Evolutionary conservation across 805 yeast genomes (phyloP), one percentile per base, ranked within the genome.

Genomic region (Metschnikowia baotianmanensis): DNA sequence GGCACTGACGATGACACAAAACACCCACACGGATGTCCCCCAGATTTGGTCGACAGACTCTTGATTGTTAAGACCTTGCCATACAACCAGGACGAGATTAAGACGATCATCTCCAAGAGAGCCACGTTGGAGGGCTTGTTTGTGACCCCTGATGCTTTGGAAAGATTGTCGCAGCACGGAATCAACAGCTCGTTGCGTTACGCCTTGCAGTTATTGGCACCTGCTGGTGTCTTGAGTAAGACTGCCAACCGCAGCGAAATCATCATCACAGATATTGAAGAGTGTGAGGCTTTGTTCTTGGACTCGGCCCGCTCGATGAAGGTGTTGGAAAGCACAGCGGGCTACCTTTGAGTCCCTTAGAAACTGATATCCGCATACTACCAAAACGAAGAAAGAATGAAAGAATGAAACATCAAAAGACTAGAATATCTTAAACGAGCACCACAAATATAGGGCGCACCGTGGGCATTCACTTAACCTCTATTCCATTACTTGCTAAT

Each of bases 21-120:
- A 45, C 83, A 96, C 15, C 97, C 99, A 32, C 99, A 93, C 61
- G 99, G 99, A 27, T 80, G 91, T 48, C 99, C 99, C 22, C 84
- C 96, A 10, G 99, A 93, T 69, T 75, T 93, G 59, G 73, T 90
- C 46, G 99, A 93, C 66, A 74, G 99, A 52, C 71, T 91, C 49
- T 78, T 93, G 53, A 93, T 93, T 57, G 89, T 93, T 34, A 82
- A 95, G 64, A 93, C 99, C 5, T 72, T 86, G 47, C 89, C 95
- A n/a, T 93, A 93, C 71, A 73, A 74, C 45, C 80, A 75, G 46
- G 89, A 82, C 23, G 99, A 93, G 63, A 86, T 91, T 46, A 74
- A 78, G 38, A 74, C 82, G 19, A 93, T 93, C 55, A 78, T 93
- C 48, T 82, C 81, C 46, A 87, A 89, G 62, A 77, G 99, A 59